These are phyloP conservation scores for Candida oleophila DNA, from an alignment of 805 yeast species.

Conservation along the genomic window DNA sequence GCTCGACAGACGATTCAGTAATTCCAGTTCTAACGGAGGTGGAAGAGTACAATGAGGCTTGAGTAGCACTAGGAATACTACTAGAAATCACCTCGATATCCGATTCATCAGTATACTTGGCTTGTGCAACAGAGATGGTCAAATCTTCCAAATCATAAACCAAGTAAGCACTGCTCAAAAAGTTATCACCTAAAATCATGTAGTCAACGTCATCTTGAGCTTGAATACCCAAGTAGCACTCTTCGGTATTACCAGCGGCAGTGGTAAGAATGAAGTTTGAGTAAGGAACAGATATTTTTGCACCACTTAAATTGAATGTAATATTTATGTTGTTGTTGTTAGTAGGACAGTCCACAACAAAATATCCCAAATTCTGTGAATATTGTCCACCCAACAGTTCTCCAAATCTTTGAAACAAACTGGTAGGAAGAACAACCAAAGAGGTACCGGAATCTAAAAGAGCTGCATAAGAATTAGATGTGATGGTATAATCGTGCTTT, in stretches of 20 bases:
- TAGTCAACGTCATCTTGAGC: neutral
- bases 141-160: conserved; percentile 64
- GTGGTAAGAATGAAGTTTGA: neutral
- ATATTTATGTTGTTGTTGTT: neutral
- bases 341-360: neutral
- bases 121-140: conserved; percentile 52
- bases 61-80: conserved; percentile 50
- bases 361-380: neutral
- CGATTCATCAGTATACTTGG: conserved; percentile 30
- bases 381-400: neutral
- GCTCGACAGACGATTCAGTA: neutral
- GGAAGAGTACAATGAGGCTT: conserved; percentile 45
- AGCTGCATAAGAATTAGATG: neutral
- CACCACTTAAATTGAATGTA: neutral
- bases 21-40: conserved; percentile 19
- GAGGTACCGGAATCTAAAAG: neutral
- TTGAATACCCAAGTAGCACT: neutral
- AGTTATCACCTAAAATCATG: conserved; percentile 60
- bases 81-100: conserved; percentile 47
- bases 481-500: neutral
- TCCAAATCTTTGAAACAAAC: neutral
- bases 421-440: neutral
- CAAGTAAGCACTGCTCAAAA: conserved; percentile 61
- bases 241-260: neutral
- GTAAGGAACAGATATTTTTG: neutral